Percentiles rank a stretch among this genome's conserved stretches.
These are phyloP conservation scores for Aspergillus leporis DNA, from an alignment of 495 filamentous ascomycete species.

Conservation along the genomic window DNA sequence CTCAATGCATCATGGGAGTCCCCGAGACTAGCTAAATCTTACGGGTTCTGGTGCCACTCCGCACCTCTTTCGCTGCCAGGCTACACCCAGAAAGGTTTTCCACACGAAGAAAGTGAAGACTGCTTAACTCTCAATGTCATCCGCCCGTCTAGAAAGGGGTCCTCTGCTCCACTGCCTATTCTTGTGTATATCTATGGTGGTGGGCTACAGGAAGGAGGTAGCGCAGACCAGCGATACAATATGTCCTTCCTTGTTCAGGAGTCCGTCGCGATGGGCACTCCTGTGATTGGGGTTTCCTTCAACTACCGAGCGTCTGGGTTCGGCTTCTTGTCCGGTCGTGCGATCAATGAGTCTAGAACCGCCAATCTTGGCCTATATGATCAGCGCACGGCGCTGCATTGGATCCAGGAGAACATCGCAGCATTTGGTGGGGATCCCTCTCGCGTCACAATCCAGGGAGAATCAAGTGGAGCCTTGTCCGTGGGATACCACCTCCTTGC, in stretches of 20 bases:
- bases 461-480: constrained; percentile 54
- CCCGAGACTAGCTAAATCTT: constrained; percentile 31
- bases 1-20: constrained; percentile 25
- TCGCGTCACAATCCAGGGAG: constrained; percentile 61
- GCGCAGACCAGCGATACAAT: constrained; percentile 42
- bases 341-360: constrained; percentile 20
- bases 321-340: constrained; percentile 43
- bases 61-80: constrained; percentile 23
- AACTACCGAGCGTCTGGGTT: constrained; percentile 50
- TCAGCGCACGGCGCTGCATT: constrained; percentile 52
- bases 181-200: constrained; percentile 26
- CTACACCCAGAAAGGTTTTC: constrained; percentile 8
- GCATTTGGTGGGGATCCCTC: constrained; percentile 30
- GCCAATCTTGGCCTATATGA: constrained; percentile 54
- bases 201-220: constrained; percentile 23
- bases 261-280: constrained; percentile 41
- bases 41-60: constrained; percentile 40
- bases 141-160: constrained; percentile 32
- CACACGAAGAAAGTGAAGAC: constrained; percentile 35
- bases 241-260: constrained; percentile 50
- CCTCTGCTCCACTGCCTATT: constrained; percentile 31
- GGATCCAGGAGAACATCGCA: constrained; percentile 52
- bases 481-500: constrained; percentile 50
- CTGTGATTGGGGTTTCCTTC: constrained; percentile 51
- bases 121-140: constrained; percentile 50